These are phyloP conservation scores for Schwanniomyces occidentalis DNA, from an alignment of 805 yeast genomes.

Conservation along the genomic window DNA sequence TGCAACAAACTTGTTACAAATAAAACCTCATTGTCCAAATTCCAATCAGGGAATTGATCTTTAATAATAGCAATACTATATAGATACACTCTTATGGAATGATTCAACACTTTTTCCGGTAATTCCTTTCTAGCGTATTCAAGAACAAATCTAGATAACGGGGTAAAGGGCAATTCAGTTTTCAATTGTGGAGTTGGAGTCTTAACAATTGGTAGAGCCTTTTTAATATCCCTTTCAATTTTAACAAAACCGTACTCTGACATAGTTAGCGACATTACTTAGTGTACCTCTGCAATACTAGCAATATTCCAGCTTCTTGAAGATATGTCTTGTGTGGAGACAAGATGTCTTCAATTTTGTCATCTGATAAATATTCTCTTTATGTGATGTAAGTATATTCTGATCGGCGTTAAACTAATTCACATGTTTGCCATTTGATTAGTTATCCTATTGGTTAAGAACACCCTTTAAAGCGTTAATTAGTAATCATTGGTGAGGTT, in stretches of 20 bases:
- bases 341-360: too few species aligned
- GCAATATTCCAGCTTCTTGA: too few species aligned
- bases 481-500: too few species aligned
- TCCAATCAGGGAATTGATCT: slow-evolving; percentile 35
- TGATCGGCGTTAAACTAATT: too few species aligned
- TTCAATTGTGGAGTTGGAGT: slow-evolving; percentile 23
- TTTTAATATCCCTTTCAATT: slow-evolving; percentile 25
- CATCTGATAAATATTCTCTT: too few species aligned
- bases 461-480: too few species aligned
- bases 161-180: slow-evolving; percentile 18
- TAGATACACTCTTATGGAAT: slow-evolving; percentile 30
- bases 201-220: slow-evolving; percentile 23
- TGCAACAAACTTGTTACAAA: slow-evolving; percentile 32
- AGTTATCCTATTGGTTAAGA: too few species aligned
- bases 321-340: too few species aligned
- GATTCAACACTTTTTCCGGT: slow-evolving; percentile 25
- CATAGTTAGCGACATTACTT: too few species aligned
- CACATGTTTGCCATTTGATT: too few species aligned
- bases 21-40: slow-evolving; percentile 26
- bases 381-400: too few species aligned
- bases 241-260: slow-evolving; percentile 31
- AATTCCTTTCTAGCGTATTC: slow-evolving; percentile 22
- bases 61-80: slow-evolving; percentile 29
- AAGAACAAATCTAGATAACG: slow-evolving; percentile 17
- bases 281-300: too few species aligned